A percentile compares a stretch with the other conserved stretches of the same genome.
phyloP scores from a whole-genome alignment of 306 rosid species.

The Bauhinia variegata region DNA sequence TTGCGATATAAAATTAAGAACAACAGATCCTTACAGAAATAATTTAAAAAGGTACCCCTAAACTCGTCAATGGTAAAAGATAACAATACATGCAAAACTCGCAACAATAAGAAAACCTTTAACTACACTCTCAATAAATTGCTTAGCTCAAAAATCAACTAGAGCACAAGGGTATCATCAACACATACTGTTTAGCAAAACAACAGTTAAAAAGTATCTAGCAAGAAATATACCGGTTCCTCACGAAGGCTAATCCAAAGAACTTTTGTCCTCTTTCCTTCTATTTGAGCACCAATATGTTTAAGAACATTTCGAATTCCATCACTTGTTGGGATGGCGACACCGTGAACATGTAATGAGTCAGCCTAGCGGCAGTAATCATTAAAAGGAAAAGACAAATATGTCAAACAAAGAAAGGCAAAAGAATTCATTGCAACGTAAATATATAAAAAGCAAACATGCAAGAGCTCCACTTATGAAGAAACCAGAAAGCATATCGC shows the following conservation, averaged over 20 bases:
- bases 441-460: background rate
- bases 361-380: conserved; percentile 50
- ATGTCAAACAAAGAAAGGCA: background rate
- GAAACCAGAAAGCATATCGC: background rate
- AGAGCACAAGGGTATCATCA: background rate
- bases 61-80: background rate
- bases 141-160: background rate
- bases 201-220: background rate
- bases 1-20: background rate
- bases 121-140: background rate
- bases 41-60: background rate
- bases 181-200: background rate
- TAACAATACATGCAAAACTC: background rate
- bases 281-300: conserved; percentile 66
- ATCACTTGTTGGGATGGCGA: conserved; percentile 77
- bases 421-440: background rate
- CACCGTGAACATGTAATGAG: conserved; percentile 83
- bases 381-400: background rate
- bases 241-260: conserved; percentile 95
- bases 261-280: conserved; percentile 51
- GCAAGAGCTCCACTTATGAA: background rate
- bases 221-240: conserved; percentile 64
- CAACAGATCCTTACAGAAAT: background rate
- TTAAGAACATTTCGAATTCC: conserved; percentile 86
- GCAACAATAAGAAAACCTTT: background rate